These are phyloP conservation scores for Toxicodendron radicans DNA, from an alignment of 345 rosid genomes.

Conservation along the genomic window DNA sequence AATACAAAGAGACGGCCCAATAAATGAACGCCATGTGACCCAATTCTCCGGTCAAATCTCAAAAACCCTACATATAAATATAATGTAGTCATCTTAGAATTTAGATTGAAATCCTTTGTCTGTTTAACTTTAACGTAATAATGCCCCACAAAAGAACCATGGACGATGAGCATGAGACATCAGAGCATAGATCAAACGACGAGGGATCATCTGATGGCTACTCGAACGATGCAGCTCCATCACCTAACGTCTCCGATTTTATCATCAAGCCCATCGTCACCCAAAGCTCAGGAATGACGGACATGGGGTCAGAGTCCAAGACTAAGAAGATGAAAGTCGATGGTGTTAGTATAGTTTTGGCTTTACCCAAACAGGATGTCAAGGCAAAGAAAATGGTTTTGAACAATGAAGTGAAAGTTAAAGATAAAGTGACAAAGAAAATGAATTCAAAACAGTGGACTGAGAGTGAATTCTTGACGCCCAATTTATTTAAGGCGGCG, in stretches of 20 bases:
- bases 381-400: neutral
- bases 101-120: too few species aligned
- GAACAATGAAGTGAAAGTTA: neutral
- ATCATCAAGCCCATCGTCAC: conserved; percentile 28
- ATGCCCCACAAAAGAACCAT: conserved; percentile 34
- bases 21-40: neutral
- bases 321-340: conserved; percentile 24
- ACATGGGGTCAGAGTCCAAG: neutral
- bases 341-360: conserved; percentile 3
- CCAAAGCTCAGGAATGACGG: conserved; percentile 17
- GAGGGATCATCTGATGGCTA: conserved; percentile 21
- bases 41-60: neutral
- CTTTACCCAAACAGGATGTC: neutral
- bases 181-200: neutral
- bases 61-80: neutral
- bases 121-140: neutral
- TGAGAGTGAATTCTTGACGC: conserved; percentile 15
- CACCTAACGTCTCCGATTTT: conserved; percentile 28
- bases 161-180: conserved; percentile 25
- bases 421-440: neutral
- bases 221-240: conserved; percentile 31
- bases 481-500: conserved; percentile 15
- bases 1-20: neutral
- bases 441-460: conserved; percentile 13
- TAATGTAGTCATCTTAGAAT: too few species aligned